Evolutionary conservation across 164 flowering plant species (phyloP).

Genomic region (Litsea cubeba): DNA sequence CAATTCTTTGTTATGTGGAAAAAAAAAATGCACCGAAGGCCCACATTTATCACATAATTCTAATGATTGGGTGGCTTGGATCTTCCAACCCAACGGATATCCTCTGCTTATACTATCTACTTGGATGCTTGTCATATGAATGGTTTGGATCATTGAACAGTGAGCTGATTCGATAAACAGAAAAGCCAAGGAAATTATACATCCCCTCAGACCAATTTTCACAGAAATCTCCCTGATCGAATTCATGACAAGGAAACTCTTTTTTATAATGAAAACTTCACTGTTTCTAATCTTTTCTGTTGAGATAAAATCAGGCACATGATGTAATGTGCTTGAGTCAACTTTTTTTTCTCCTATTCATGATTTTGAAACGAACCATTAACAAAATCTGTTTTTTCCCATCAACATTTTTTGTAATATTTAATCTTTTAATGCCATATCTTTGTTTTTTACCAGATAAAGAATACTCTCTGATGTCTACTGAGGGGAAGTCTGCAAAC

Average conservation of each 20-base stretch:
- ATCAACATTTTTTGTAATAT: too few relatives aligned
- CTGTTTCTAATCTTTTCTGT: too few relatives aligned
- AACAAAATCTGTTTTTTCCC: not conserved
- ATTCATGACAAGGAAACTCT: too few relatives aligned
- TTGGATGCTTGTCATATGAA: not conserved
- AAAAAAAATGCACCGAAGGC: not conserved
- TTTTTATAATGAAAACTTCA: too few relatives aligned
- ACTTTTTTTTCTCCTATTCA: not conserved
- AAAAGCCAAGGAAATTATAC: not conserved
- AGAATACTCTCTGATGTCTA: conserved; percentile 22
- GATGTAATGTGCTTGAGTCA: not conserved
- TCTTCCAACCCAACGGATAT: not conserved
- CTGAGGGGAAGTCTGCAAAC: conserved; percentile 53
- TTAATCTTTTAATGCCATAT: not conserved
- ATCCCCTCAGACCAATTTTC: not conserved
- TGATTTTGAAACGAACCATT: not conserved
- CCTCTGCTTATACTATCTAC: not conserved
- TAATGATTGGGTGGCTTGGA: not conserved
- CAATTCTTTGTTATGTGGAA: not conserved
- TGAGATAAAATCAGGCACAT: not conserved
- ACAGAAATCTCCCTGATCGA: too few relatives aligned
- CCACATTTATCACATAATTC: not conserved
- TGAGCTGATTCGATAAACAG: not conserved
- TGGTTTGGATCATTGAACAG: not conserved
- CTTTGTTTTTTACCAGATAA: not conserved